These are phyloP conservation scores for Hypoxylon lienhwacheense DNA, from an alignment of 495 filamentous ascomycete genomes.

Conservation along the genomic window DNA sequence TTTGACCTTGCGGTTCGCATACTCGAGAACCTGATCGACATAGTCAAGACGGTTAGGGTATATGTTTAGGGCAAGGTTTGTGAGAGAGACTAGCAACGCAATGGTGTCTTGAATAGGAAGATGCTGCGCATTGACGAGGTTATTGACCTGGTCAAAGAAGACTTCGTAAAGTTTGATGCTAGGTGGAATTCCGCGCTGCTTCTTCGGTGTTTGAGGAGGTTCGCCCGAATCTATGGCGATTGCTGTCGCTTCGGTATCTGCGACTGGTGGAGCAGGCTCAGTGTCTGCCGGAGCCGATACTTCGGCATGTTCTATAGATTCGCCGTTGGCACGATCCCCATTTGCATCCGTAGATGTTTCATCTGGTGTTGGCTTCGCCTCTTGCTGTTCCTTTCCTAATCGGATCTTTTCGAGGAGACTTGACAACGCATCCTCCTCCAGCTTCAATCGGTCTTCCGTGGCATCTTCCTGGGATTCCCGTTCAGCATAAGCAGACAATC, in stretches of 20 bases:
- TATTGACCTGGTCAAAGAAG: constrained; percentile 95
- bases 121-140: constrained; percentile 85
- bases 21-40: constrained; percentile 89
- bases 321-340: constrained; percentile 37
- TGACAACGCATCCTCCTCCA: constrained; percentile 80
- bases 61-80: constrained; percentile 91
- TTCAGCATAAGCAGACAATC: constrained; percentile 87
- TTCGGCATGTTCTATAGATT: constrained; percentile 38
- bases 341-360: constrained; percentile 34
- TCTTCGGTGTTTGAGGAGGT: constrained; percentile 47
- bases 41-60: constrained; percentile 93
- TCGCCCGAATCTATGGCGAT: constrained; percentile 43
- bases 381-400: constrained; percentile 62
- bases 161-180: constrained; percentile 94
- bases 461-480: constrained; percentile 77
- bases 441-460: constrained; percentile 68
- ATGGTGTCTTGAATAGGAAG: constrained; percentile 94
- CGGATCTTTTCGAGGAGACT: constrained; percentile 75
- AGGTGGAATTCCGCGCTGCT: constrained; percentile 71
- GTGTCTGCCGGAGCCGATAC: constrained; percentile 41
- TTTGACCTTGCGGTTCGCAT: constrained; percentile 82
- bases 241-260: constrained; percentile 47
- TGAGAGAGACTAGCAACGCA: constrained; percentile 85
- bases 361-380: constrained; percentile 22
- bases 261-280: constrained; percentile 43